Base-by-base conservation (phyloP, 2,329 filamentous ascomycete genomes). In the Cyphellophora europaea region DNA sequence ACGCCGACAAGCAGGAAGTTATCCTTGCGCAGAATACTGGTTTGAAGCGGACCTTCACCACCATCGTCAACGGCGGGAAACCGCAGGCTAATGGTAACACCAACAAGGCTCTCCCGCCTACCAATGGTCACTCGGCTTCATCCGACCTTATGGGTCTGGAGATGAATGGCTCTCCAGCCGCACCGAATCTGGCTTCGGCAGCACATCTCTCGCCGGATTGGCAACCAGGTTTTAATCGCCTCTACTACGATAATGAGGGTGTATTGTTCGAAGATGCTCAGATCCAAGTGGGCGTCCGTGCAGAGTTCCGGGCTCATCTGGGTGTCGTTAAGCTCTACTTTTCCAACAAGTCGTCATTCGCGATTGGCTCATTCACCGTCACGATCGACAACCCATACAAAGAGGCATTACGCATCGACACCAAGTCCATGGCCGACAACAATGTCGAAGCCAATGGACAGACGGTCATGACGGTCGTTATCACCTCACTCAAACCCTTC, bases 311-410 rank as follows among this genome's bases (percentile, higher is more conserved):
- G 41, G 84, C 80, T n/a, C 85, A 94, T 54, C 81, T 95, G 65
- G 91, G 91, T 27, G 94, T 91, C 51, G 67, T 98, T 43, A 96
- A 98, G 51, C 66, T 94, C 33, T 98, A 96, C 60, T 94, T 96
- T 57, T 83, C 79, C 42, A 98, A 98, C 68, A 94, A 94, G 63
- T 87, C 86, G 1, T 79, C 85, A 0, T 80, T 82, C 23, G 65
- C 82, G 1, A 82, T 98, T 50, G 82, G 78, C 35, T 94, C 88
- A 0, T 93, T 98, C 55, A 96, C 91, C 0, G 96, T 91, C 1
- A 93, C 89, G 0, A 65, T 96, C 31, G 88, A 96, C 55, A 79
- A 93, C 44, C 65, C 62, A 2, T 66, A 71, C 0, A 54, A 69
- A 1, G 80, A 87, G 36, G 69, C 72, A 36, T 61, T 98, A 35